Conservation (phyloP, 768 basidiomycete species). For the Xerocomellus intermedius region DNA sequence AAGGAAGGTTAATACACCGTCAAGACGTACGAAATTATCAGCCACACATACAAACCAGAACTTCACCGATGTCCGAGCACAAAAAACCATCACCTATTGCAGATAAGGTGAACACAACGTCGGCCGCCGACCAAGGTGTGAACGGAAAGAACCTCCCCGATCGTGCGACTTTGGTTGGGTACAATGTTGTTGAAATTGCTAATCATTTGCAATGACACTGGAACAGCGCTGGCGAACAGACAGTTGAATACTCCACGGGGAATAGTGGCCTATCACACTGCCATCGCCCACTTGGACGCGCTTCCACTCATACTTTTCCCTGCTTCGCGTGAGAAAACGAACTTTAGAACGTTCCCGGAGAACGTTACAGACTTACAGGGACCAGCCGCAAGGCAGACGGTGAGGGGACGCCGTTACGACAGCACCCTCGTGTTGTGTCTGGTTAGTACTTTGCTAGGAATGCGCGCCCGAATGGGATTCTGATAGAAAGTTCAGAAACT, state of each 20-base stretch:
- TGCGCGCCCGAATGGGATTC: neutral
- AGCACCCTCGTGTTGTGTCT: neutral
- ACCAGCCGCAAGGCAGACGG: neutral
- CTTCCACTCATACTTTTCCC: neutral
- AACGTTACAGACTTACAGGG: neutral
- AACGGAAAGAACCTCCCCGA: neutral
- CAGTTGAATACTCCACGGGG: neutral
- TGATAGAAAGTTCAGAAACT: neutral
- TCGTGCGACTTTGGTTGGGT: neutral
- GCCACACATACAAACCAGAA: neutral
- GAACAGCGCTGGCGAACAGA: neutral
- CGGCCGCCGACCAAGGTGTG: neutral
- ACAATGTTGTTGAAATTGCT: neutral
- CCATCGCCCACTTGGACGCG: neutral
- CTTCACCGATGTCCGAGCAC: neutral
- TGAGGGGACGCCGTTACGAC: neutral
- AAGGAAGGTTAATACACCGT: neutral
- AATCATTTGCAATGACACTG: neutral
- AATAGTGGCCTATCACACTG: neutral
- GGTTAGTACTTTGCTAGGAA: neutral
- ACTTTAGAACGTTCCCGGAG: neutral
- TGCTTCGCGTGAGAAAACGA: conserved; percentile 4
- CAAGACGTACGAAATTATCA: neutral
- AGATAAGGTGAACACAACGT: neutral
- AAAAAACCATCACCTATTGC: neutral